Conservation (phyloP, 2,329 filamentous ascomycete genomes). For the Beauveria caledonica region DNA sequence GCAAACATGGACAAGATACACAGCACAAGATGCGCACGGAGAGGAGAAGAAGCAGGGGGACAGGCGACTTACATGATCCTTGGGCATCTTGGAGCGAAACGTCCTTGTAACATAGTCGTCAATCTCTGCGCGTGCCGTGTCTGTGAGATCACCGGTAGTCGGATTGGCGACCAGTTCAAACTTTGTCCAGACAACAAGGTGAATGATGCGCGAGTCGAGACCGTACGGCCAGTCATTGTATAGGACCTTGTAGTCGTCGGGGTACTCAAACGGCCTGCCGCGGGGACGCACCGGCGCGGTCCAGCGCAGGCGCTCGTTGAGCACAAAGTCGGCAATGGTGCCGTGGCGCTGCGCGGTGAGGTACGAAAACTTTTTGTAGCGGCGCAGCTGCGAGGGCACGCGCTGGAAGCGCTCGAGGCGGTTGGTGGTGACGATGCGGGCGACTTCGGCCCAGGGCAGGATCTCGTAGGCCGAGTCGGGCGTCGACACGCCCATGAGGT, state of each 20-base stretch:
- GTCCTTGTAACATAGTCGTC: slow-evolving; percentile 59
- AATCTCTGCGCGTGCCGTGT: slow-evolving; percentile 54
- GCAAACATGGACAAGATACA: too few relatives aligned
- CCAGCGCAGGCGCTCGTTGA: slow-evolving; percentile 66
- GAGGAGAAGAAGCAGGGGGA: too few relatives aligned
- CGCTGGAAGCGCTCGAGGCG: slow-evolving; percentile 70
- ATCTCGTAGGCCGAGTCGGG: slow-evolving; percentile 57
- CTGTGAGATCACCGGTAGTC: slow-evolving; percentile 57
- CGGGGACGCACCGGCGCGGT: slow-evolving; percentile 28
- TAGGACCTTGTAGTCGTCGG: slow-evolving; percentile 61
- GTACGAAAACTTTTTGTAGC: slow-evolving; percentile 64
- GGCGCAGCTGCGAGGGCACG: slow-evolving; percentile 66
- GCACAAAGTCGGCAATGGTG: slow-evolving; percentile 68
- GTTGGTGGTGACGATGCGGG: slow-evolving; percentile 53
- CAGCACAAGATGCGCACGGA: neutral
- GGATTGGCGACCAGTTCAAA: slow-evolving; percentile 67
- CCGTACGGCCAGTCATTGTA: slow-evolving; percentile 95
- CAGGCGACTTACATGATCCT: slow-evolving; percentile 41
- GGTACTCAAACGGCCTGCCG: slow-evolving; percentile 33
- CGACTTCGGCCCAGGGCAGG: slow-evolving; percentile 63
- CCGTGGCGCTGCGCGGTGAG: slow-evolving; percentile 59
- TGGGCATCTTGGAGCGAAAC: slow-evolving; percentile 49
- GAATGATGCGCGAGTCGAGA: slow-evolving; percentile 66
- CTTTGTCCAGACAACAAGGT: slow-evolving; percentile 90
- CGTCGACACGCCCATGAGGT: slow-evolving; percentile 60